Evolutionary conservation across 495 filamentous ascomycete genomes (phyloP).

Genomic region (Lasiosphaeriaceae sp.): DNA sequence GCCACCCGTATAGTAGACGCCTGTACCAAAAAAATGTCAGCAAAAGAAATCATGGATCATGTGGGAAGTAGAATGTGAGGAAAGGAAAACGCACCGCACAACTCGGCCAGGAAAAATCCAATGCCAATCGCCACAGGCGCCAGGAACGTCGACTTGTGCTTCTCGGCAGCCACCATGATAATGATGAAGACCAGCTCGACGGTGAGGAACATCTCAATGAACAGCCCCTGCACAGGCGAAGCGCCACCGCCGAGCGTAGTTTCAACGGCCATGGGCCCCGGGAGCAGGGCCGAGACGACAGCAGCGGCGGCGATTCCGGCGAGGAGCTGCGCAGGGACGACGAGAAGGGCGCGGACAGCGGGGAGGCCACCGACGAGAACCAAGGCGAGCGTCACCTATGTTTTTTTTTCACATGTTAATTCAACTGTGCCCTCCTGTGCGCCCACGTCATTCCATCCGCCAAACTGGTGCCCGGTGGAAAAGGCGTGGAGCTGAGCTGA

Average conservation of each 20-base stretch:
- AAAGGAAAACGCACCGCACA: constrained; percentile 45
- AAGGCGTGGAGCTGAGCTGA: neutral
- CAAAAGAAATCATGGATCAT: too few species aligned
- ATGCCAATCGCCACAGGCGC: constrained; percentile 77
- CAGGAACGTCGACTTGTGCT: constrained; percentile 73
- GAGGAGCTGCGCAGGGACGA: constrained; percentile 54
- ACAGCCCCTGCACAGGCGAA: constrained; percentile 60
- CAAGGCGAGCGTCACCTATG: constrained; percentile 51
- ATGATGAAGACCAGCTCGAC: constrained; percentile 72
- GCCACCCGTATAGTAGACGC: constrained; percentile 59
- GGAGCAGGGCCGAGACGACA: constrained; percentile 55
- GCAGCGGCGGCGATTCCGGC: constrained; percentile 59
- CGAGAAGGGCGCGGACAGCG: constrained; percentile 43
- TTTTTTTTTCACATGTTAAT: neutral
- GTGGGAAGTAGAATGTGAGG: neutral
- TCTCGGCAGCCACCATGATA: constrained; percentile 80
- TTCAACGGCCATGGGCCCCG: constrained; percentile 55
- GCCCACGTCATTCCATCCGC: neutral
- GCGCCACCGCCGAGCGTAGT: constrained; percentile 57
- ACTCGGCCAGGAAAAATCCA: constrained; percentile 64
- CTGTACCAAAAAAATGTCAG: constrained; percentile 23
- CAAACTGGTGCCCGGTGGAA: neutral
- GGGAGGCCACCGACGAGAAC: constrained; percentile 54
- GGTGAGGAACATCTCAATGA: constrained; percentile 78
- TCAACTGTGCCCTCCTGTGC: neutral